phyloP scores from a whole-genome alignment of 768 basidiomycete genomes.

The Lactarius trivialis region DNA sequence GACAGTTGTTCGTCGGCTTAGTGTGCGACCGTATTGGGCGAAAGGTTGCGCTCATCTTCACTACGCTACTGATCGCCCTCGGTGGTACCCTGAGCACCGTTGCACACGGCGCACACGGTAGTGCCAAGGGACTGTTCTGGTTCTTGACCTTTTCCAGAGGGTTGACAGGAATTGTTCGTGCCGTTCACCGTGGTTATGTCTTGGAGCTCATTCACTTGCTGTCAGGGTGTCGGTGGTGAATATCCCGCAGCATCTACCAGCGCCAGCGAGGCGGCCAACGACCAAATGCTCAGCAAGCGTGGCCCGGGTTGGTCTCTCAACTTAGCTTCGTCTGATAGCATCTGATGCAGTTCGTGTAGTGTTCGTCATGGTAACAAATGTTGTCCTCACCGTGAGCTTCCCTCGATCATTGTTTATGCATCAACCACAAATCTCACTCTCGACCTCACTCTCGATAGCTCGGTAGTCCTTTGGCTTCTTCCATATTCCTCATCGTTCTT shows the following conservation, averaged over 20 bases:
- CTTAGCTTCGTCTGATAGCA: not conserved
- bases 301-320: constrained; percentile 44
- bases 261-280: constrained; percentile 68
- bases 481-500: constrained; percentile 60
- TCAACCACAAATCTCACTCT: too few species aligned
- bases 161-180: constrained; percentile 54
- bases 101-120: constrained; percentile 54
- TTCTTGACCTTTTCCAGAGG: constrained; percentile 66
- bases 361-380: constrained; percentile 72
- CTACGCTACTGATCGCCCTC: constrained; percentile 61
- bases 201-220: not conserved
- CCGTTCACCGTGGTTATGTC: not conserved
- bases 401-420: not conserved
- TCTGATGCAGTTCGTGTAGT: constrained; percentile 31
- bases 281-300: constrained; percentile 50
- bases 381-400: constrained; percentile 49
- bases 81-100: constrained; percentile 65
- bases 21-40: constrained; percentile 68
- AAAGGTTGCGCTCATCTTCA: constrained; percentile 62
- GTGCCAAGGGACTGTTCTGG: constrained; percentile 59
- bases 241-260: constrained; percentile 68
- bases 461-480: constrained; percentile 59
- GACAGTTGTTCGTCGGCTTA: constrained; percentile 58
- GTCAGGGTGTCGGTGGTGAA: constrained; percentile 66
- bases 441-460: constrained; percentile 36